These are phyloP conservation scores for Nitzschia sp. DNA, from an alignment of 108 stramenopile genomes.

Conservation along the genomic window DNA sequence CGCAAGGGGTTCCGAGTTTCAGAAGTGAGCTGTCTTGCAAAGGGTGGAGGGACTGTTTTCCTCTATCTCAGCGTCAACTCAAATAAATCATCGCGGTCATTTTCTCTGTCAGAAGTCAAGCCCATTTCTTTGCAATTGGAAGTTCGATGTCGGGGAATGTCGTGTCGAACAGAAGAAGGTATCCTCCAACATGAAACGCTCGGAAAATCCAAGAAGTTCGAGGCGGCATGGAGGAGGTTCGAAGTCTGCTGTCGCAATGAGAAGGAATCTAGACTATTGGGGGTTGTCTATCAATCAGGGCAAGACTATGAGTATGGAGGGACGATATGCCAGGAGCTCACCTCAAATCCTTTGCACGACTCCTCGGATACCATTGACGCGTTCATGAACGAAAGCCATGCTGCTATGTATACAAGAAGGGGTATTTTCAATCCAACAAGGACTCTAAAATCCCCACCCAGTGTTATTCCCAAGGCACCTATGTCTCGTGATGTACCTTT, in stretches of 20 bases:
- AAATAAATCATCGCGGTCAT: slow-evolving; percentile 3
- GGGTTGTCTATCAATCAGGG: slow-evolving; percentile 64
- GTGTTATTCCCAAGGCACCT: too few relatives aligned
- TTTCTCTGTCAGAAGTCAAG: slow-evolving; percentile 13
- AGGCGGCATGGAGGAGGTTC: slow-evolving; percentile 72
- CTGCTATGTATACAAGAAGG: neutral
- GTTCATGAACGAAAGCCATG: neutral
- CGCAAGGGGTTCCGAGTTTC: slow-evolving; percentile 36
- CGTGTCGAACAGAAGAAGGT: slow-evolving; percentile 54
- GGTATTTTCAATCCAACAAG: slow-evolving; percentile 15
- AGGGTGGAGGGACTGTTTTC: slow-evolving; percentile 61
- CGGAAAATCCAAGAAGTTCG: slow-evolving; percentile 70
- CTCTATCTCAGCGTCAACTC: slow-evolving; percentile 49
- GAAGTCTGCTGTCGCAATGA: slow-evolving; percentile 27
- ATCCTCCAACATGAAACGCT: slow-evolving; percentile 59
- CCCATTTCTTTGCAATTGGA: slow-evolving; percentile 43
- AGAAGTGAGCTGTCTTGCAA: slow-evolving; percentile 49
- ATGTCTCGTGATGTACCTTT: too few relatives aligned
- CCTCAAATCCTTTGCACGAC: neutral
- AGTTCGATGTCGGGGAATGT: slow-evolving; percentile 67
- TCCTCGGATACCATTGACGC: neutral
- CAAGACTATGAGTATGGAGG: slow-evolving; percentile 61
- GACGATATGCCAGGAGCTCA: slow-evolving; percentile 33
- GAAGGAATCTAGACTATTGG: slow-evolving; percentile 47
- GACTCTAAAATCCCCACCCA: too few relatives aligned